Conservation (phyloP, 192 early-diverging fungal species). For the Podila minutissima region DNA sequence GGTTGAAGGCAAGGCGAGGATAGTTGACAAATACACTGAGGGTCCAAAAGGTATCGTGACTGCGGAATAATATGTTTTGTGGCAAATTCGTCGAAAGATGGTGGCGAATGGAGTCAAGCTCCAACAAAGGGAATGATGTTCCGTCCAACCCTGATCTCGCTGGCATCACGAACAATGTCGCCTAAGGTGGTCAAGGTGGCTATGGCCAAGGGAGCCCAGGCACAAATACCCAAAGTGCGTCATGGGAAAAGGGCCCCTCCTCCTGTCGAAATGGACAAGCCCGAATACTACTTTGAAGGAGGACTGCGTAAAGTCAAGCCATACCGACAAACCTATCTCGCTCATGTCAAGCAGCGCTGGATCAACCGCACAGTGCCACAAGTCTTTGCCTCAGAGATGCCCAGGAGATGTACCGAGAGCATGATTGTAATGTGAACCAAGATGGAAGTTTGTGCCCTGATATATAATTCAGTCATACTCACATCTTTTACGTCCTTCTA, state of each 20-base stretch:
- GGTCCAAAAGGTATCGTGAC: neutral
- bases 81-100: neutral
- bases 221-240: neutral
- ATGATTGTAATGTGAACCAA: constrained; percentile 37
- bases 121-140: constrained; percentile 2
- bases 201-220: neutral
- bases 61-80: too few species aligned
- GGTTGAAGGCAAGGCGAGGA: neutral
- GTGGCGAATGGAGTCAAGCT: neutral
- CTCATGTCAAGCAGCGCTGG: constrained; percentile 46
- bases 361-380: constrained; percentile 35
- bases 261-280: neutral
- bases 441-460: neutral
- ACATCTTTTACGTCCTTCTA: neutral
- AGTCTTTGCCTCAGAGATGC: constrained; percentile 49
- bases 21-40: neutral
- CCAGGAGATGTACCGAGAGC: constrained; percentile 27
- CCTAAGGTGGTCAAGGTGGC: constrained; percentile 22
- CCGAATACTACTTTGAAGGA: constrained; percentile 31
- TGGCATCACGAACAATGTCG: constrained; percentile 11
- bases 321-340: constrained; percentile 30
- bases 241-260: constrained; percentile 1
- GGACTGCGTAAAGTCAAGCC: constrained; percentile 41
- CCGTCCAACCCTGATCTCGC: neutral
- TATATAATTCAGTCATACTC: neutral